A percentile compares a stretch with the other conserved stretches of the same genome.
Conservation (phyloP, 73 alveolate genomes). For the Paramecium octaurelia region DNA sequence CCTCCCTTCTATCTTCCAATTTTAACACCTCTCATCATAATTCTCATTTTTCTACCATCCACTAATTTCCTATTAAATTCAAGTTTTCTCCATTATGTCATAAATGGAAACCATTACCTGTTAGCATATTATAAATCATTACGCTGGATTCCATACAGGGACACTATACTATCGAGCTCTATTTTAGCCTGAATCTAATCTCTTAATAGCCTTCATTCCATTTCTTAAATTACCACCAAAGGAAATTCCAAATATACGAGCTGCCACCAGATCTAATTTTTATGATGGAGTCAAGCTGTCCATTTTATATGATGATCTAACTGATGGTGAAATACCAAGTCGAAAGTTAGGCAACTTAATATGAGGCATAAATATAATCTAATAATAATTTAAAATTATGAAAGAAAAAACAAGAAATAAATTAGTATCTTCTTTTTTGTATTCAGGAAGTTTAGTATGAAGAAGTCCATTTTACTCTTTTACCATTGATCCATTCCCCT, state of each 20-base stretch:
- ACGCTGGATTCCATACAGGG: constrained; percentile 33
- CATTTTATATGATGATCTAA: constrained; percentile 11
- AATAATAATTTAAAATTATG: neutral
- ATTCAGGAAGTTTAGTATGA: constrained; percentile 10
- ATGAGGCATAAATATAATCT: constrained; percentile 1
- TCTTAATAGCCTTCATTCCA: constrained; percentile 31
- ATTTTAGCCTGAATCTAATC: neutral
- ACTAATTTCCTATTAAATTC: neutral
- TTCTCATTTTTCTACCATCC: constrained; percentile 49
- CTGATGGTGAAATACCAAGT: constrained; percentile 28
- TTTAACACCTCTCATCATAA: constrained; percentile 54
- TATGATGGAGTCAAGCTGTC: neutral
- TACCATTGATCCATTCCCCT: constrained; percentile 53
- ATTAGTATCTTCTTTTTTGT: neutral
- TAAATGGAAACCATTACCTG: neutral
- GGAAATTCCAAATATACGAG: constrained; percentile 23
- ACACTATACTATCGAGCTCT: constrained; percentile 21
- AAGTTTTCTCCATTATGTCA: neutral
- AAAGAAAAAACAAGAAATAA: constrained; percentile 5
- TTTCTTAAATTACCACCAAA: constrained; percentile 43
- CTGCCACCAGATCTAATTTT: neutral
- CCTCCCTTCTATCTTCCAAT: constrained; percentile 54
- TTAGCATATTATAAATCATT: neutral
- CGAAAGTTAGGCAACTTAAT: constrained; percentile 1
- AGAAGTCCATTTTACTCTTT: constrained; percentile 54